Percentiles rank a stretch among this genome's conserved stretches.
phyloP scores from a whole-genome alignment of 2,329 filamentous ascomycete genomes.

The Macrophomina tecta region DNA sequence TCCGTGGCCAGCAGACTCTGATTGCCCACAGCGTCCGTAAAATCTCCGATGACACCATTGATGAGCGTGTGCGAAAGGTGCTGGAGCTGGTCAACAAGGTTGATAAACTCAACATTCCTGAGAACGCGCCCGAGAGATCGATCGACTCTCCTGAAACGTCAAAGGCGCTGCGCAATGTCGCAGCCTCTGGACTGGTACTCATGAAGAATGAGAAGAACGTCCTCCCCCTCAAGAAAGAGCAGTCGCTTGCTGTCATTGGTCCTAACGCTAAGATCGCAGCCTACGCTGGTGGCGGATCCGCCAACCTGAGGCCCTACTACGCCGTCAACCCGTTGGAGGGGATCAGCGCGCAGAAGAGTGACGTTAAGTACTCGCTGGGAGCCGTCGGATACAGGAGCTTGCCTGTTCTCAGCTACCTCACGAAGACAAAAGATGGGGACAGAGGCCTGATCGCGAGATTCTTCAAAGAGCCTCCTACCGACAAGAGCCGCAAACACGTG shows the following conservation, averaged over 20 bases:
- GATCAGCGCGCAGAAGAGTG: constrained; percentile 21
- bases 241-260: constrained; percentile 72
- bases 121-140: constrained; percentile 62
- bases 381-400: constrained; percentile 68
- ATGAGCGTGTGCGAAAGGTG: constrained; percentile 39
- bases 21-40: constrained; percentile 41
- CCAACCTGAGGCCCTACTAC: constrained; percentile 38
- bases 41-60: constrained; percentile 59
- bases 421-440: constrained; percentile 21
- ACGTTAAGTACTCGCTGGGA: constrained; percentile 61
- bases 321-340: constrained; percentile 39
- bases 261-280: constrained; percentile 66
- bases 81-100: constrained; percentile 71
- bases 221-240: constrained; percentile 68
- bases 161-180: constrained; percentile 67
- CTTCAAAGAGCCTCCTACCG: constrained; percentile 27
- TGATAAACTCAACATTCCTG: constrained; percentile 66
- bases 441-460: constrained; percentile 19
- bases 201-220: constrained; percentile 72
- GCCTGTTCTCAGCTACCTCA: constrained; percentile 32
- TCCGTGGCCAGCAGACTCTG: constrained; percentile 21
- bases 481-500: constrained; percentile 12
- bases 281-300: constrained; percentile 44
- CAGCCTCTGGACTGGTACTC: constrained; percentile 71
- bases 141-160: constrained; percentile 64